Percentiles rank a stretch among this genome's conserved stretches.
phyloP scores from a whole-genome alignment of 208 protist genomes.

The Leishmania turanica region DNA sequence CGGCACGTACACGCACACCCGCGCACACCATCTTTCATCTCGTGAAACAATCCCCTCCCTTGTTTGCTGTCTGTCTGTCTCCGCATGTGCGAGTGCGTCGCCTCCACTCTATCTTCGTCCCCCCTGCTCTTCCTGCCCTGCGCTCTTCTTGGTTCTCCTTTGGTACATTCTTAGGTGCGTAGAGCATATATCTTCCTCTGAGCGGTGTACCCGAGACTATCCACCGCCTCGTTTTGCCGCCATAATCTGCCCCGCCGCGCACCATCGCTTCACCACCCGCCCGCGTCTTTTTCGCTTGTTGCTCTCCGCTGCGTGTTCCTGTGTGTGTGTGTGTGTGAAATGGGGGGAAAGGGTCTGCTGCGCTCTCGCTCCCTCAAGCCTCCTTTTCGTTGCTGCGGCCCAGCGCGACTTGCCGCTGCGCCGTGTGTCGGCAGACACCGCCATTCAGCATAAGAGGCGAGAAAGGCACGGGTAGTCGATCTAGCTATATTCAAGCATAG shows the following conservation, averaged over 20 bases:
- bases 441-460: too few relatives aligned
- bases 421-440: too few relatives aligned
- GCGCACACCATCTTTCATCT: neutral
- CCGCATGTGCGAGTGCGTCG: neutral
- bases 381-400: too few relatives aligned
- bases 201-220: too few relatives aligned
- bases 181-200: too few relatives aligned
- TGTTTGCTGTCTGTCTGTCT: neutral
- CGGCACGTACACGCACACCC: neutral
- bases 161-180: neutral
- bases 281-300: neutral
- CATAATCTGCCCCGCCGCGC: too few relatives aligned
- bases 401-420: too few relatives aligned
- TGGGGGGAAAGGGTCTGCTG: neutral
- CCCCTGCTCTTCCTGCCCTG: neutral
- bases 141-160: slow-evolving; percentile 14
- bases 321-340: neutral
- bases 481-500: neutral
- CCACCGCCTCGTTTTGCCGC: too few relatives aligned
- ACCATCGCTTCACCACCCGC: neutral
- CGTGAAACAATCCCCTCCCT: neutral
- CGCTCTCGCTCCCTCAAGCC: too few relatives aligned
- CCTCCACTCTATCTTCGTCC: neutral
- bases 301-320: neutral
- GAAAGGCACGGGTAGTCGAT: too few relatives aligned